Conservation (phyloP, 73 alveolate genomes). For the Paramecium pentaurelia region DNA sequence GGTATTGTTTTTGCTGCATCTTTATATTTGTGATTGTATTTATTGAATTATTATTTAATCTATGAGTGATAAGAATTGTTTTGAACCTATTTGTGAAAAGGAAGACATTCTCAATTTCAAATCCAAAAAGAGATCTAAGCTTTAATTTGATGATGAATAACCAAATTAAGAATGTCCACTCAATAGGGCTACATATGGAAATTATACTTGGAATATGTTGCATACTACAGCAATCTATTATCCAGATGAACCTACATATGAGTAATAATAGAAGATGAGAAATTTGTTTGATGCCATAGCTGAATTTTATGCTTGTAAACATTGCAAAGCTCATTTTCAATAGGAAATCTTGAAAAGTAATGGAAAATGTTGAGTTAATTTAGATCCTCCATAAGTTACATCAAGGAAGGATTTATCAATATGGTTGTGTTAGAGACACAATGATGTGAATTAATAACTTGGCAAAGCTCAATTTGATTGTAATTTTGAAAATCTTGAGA, state of each 20-base stretch:
- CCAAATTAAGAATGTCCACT: conserved; percentile 32
- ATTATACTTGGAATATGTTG: conserved; percentile 52
- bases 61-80: conserved; percentile 18
- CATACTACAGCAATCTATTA: conserved; percentile 60
- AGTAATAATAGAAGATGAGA: conserved; percentile 45
- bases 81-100: conserved; percentile 28
- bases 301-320: conserved; percentile 54
- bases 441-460: conserved; percentile 34
- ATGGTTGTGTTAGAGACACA: conserved; percentile 56
- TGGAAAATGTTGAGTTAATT: not conserved
- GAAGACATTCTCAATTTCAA: conserved; percentile 8
- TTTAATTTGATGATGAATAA: not conserved
- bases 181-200: conserved; percentile 16
- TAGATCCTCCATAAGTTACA: conserved; percentile 52
- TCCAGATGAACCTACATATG: conserved; percentile 55
- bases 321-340: conserved; percentile 38
- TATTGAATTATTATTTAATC: not conserved
- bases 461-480: conserved; percentile 48
- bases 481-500: conserved; percentile 45
- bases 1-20: conserved; percentile 99
- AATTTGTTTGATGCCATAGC: conserved; percentile 43
- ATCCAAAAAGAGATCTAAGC: not conserved
- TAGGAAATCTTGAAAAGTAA: conserved; percentile 25
- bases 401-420: conserved; percentile 6
- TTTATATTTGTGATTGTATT: conserved; percentile 78